Percentiles rank a stretch among this genome's conserved stretches.
Evolutionary conservation across 164 flowering plant species (phyloP).

Genomic region (Warburgia ugandensis): DNA sequence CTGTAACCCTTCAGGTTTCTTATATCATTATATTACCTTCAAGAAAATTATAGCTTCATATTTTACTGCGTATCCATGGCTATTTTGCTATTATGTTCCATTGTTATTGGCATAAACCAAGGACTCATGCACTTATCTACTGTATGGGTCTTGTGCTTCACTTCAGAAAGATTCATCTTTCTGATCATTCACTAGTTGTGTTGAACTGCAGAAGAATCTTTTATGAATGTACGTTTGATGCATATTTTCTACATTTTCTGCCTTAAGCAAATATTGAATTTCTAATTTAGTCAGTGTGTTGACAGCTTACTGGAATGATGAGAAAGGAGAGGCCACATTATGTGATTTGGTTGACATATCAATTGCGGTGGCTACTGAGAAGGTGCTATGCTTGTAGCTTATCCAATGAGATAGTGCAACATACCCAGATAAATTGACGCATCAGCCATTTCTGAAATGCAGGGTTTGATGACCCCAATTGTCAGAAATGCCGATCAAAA

Average conservation of each 20-base stretch:
- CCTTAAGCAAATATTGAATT: background rate
- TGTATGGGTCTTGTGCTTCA: too few relatives aligned
- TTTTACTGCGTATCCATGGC: too few relatives aligned
- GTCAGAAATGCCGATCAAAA: slow-evolving; percentile 91
- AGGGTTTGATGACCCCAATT: slow-evolving; percentile 99
- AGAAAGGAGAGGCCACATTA: slow-evolving; percentile 53
- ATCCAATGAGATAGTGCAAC: slow-evolving; percentile 1
- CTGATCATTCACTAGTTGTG: too few relatives aligned
- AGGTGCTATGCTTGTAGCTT: slow-evolving; percentile 35
- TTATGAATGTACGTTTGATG: background rate
- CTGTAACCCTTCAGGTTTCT: too few relatives aligned
- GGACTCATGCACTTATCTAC: too few relatives aligned
- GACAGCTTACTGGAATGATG: slow-evolving; percentile 79
- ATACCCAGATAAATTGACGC: background rate
- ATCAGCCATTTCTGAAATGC: slow-evolving; percentile 12
- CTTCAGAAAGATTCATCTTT: too few relatives aligned
- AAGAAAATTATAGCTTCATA: too few relatives aligned
- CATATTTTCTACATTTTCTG: background rate
- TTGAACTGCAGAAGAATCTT: too few relatives aligned
- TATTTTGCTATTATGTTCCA: too few relatives aligned
- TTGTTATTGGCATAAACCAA: too few relatives aligned
- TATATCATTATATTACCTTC: too few relatives aligned
- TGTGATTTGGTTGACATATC: slow-evolving; percentile 86
- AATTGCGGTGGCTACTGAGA: slow-evolving; percentile 96
- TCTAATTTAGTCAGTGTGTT: slow-evolving; percentile 5